These are phyloP conservation scores for Chlamydomonas sp. DNA, from an alignment of 139 green algal genomes.

Conservation along the genomic window DNA sequence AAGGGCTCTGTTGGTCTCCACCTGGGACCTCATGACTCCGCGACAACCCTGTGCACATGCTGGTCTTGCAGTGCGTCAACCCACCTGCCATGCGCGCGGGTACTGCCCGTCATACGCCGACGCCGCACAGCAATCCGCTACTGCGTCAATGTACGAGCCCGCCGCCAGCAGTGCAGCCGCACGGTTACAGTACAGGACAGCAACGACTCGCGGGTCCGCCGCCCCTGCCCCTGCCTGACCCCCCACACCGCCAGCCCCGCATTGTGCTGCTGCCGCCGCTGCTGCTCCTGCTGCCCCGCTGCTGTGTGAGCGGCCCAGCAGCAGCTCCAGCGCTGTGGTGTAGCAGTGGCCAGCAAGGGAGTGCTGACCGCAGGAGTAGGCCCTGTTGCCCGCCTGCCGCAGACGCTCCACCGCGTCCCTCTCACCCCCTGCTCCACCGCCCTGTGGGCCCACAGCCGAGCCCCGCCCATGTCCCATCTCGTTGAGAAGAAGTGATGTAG, in stretches of 20 bases:
- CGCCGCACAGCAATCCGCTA: conserved; percentile 66
- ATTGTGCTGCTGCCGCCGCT: neutral
- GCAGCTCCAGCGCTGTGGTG: conserved; percentile 46
- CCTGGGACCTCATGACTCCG: neutral
- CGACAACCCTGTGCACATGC: neutral
- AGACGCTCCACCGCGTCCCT: too few species aligned
- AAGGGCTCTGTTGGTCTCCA: neutral
- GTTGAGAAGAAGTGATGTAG: too few species aligned
- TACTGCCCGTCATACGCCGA: conserved; percentile 55
- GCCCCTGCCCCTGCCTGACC: neutral
- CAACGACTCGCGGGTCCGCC: neutral
- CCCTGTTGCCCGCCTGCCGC: conserved; percentile 50
- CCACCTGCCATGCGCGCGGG: conserved; percentile 46
- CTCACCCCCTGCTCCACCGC: too few species aligned
- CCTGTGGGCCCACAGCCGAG: too few species aligned
- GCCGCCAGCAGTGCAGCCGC: conserved; percentile 56
- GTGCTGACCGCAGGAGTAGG: conserved; percentile 53
- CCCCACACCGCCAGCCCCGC: neutral
- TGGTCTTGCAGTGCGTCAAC: neutral
- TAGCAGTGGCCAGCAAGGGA: conserved; percentile 50
- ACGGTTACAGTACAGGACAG: conserved; percentile 65
- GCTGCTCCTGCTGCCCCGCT: neutral
- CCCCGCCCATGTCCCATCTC: too few species aligned
- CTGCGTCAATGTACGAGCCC: conserved; percentile 56
- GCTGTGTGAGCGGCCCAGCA: neutral